Evolutionary conservation across 1,139 yeast genomes (phyloP).

Genomic region (Tardiomyces blankii): DNA sequence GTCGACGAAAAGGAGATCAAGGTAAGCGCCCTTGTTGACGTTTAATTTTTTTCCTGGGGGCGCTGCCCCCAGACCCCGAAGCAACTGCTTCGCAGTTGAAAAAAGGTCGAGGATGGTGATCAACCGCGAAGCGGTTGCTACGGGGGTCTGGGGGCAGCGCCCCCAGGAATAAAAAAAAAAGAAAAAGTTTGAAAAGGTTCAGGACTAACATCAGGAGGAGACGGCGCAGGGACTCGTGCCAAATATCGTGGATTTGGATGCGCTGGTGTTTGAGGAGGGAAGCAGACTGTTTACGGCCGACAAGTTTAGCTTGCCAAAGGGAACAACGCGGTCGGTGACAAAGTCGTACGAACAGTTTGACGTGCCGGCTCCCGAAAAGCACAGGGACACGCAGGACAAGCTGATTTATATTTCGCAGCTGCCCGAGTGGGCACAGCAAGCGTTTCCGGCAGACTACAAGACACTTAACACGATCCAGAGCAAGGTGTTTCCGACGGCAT

Average conservation of each 20-base stretch:
- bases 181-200: slow-evolving; percentile 11
- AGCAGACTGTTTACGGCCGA: slow-evolving; percentile 55
- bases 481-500: slow-evolving; percentile 67
- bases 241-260: slow-evolving; percentile 49
- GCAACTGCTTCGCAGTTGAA: no score
- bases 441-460: slow-evolving; percentile 45
- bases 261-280: slow-evolving; percentile 60
- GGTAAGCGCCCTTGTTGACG: no score
- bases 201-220: no score
- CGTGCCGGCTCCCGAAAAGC: slow-evolving; percentile 62
- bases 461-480: slow-evolving; percentile 78
- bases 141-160: no score
- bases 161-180: no score
- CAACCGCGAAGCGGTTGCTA: no score
- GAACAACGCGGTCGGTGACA: slow-evolving; percentile 67
- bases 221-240: slow-evolving; percentile 32
- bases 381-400: slow-evolving; percentile 21
- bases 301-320: slow-evolving; percentile 66
- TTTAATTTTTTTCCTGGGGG: no score
- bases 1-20: slow-evolving; percentile 6
- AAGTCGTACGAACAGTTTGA: slow-evolving; percentile 77
- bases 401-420: slow-evolving; percentile 49
- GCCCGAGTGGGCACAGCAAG: slow-evolving; percentile 75
- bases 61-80: no score
- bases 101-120: slow-evolving; percentile 13